Conservation (phyloP, 106 monocot species). For the Platanthera zijinensis region DNA sequence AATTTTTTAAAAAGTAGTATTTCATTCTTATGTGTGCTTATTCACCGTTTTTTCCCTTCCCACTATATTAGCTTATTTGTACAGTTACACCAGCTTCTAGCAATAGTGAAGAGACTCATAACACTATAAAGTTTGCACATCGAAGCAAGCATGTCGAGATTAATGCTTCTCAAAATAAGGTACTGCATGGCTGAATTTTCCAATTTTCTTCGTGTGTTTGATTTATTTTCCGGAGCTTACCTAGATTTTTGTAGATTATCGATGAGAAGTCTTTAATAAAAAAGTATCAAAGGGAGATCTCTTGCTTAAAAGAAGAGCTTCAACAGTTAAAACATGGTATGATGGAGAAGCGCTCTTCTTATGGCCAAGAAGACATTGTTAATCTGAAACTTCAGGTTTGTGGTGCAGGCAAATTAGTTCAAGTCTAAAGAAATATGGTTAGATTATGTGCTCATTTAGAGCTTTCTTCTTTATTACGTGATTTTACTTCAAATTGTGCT, state of each 20-base stretch:
- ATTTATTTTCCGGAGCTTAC: background rate
- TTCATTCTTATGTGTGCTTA: background rate
- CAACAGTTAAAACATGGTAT: conserved; percentile 83
- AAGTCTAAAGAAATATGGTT: background rate
- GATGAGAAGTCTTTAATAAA: conserved; percentile 98
- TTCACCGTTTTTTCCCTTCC: background rate
- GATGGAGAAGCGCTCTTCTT: conserved; percentile 48
- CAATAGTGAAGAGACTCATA: conserved; percentile 96
- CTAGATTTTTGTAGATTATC: conserved; percentile 55
- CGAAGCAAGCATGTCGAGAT: conserved; percentile 93
- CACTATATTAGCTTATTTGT: conserved; percentile 74
- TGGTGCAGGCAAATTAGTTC: background rate
- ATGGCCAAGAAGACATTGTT: conserved; percentile 84
- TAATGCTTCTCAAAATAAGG: conserved; percentile 96
- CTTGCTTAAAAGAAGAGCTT: conserved; percentile 75
- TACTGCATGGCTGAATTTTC: conserved; percentile 5
- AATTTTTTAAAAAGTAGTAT: background rate
- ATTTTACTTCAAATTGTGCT: background rate
- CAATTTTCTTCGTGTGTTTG: background rate
- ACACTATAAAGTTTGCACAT: conserved; percentile 95
- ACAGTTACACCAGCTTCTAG: conserved; percentile 96
- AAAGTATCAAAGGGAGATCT: conserved; percentile 94
- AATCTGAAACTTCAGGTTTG: conserved; percentile 87
- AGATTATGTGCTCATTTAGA: background rate
- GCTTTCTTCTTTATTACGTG: background rate